Percentiles rank a stretch among this genome's conserved stretches.
These are phyloP conservation scores for Austroboletus eburneus DNA, from an alignment of 768 basidiomycete species.

Conservation along the genomic window DNA sequence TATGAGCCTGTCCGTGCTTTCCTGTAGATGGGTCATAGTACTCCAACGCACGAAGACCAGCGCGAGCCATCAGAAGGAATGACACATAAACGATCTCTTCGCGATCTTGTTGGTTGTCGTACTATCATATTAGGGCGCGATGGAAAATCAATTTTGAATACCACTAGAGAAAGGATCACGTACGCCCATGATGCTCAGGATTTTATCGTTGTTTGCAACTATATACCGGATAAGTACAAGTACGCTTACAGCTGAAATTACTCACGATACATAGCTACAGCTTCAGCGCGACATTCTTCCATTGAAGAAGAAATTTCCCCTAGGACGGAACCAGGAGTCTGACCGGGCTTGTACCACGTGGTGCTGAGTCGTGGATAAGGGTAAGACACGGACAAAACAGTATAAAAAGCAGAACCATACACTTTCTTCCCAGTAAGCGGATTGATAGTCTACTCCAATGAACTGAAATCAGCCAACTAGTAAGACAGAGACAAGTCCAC, in stretches of 20 bases:
- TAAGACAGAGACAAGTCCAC: constrained; percentile 21
- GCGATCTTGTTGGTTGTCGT: constrained; percentile 59
- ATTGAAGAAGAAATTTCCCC: constrained; percentile 88
- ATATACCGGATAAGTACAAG: neutral
- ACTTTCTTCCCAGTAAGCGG: constrained; percentile 75
- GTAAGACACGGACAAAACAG: neutral
- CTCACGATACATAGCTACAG: constrained; percentile 77
- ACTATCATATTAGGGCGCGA: constrained; percentile 40
- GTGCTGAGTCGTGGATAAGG: constrained; percentile 37
- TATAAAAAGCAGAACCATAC: constrained; percentile 35
- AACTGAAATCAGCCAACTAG: neutral
- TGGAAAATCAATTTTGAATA: neutral
- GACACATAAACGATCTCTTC: constrained; percentile 80
- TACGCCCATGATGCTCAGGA: constrained; percentile 78
- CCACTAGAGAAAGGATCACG: constrained; percentile 17
- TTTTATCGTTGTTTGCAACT: constrained; percentile 75
- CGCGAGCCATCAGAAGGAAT: constrained; percentile 84
- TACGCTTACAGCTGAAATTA: constrained; percentile 1
- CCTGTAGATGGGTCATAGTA: constrained; percentile 76
- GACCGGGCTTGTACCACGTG: constrained; percentile 87
- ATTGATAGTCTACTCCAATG: constrained; percentile 61
- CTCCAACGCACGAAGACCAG: constrained; percentile 73
- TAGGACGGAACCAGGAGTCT: constrained; percentile 76
- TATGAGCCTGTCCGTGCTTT: constrained; percentile 88
- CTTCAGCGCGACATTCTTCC: constrained; percentile 92